phyloP scores from a whole-genome alignment of 2,329 filamentous ascomycete genomes.

The Aureobasidium sp. region DNA sequence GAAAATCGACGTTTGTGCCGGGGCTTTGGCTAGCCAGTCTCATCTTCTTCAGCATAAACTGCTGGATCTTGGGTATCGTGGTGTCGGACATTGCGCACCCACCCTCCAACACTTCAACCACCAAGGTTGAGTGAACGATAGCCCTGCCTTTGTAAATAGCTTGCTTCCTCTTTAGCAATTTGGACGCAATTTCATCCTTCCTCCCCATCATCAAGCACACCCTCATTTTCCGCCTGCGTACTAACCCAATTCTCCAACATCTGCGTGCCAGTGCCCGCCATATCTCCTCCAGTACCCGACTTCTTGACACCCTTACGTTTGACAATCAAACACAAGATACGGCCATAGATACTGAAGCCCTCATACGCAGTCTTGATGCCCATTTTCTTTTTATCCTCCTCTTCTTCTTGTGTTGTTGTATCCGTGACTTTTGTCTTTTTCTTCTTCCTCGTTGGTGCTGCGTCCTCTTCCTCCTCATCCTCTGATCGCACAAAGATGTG shows the following conservation, averaged over 20 bases:
- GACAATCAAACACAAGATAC: slow-evolving; percentile 84
- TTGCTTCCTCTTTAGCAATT: not conserved
- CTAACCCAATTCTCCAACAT: slow-evolving; percentile 34
- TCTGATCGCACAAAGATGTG: slow-evolving; percentile 30
- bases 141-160: not conserved
- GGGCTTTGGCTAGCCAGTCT: slow-evolving; percentile 71
- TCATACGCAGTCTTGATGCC: slow-evolving; percentile 81
- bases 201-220: slow-evolving; percentile 24
- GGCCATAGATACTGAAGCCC: slow-evolving; percentile 90
- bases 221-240: slow-evolving; percentile 29
- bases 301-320: slow-evolving; percentile 53
- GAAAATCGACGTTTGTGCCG: slow-evolving; percentile 72
- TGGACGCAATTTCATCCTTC: slow-evolving; percentile 13
- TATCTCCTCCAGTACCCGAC: slow-evolving; percentile 17
- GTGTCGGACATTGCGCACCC: slow-evolving; percentile 51
- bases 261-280: slow-evolving; percentile 25
- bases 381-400: slow-evolving; percentile 86
- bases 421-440: slow-evolving; percentile 19
- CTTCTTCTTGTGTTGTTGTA: slow-evolving; percentile 15
- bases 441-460: slow-evolving; percentile 23
- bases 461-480: slow-evolving; percentile 26
- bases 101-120: not conserved
- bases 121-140: not conserved
- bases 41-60: slow-evolving; percentile 75
- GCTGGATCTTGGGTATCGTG: slow-evolving; percentile 76